Evolutionary conservation across 2,329 filamentous ascomycete species (phyloP), one percentile per base, ranked within the genome.

Genomic region (Diaporthe velutina): DNA sequence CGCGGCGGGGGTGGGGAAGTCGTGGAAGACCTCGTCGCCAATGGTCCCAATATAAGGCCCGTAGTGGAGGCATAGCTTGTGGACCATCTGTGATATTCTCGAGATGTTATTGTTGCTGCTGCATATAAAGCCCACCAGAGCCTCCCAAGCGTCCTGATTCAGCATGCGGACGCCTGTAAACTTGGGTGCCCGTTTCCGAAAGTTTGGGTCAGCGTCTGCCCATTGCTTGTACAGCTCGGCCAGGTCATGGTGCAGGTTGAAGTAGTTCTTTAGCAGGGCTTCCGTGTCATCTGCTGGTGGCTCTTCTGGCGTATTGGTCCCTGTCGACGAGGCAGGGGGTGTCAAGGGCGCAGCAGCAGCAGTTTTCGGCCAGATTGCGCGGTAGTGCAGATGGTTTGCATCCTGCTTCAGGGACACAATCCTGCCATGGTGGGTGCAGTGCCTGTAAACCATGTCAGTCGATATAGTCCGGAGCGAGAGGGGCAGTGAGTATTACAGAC

Each of bases 51-150:
- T 90, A 5, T 94, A 86, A 0, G 92, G 90, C 0, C 97, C 97
- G 80, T 98, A 99, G 80, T 97, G 90, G 38, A 90, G 83, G 82
- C 97, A 99, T 17, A 99, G 87, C 79, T 98, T 98, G 79, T 97
- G 92, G 30, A 96, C 95, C 97, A 99, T 99, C 84, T 97, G 94
- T 7, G 94, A 96, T 82, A 99, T 99, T 52, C 97, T 91, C 2
- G 93, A 90, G 76, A 99, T 99, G 82, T 99, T 98, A 85, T 99
- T 99, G 85, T 99, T 99, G 84, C 95, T 98, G 84, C 96, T 98
- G 88, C 97, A 99, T 77, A 99, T 99, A 84, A 99, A 99, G 73
- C 94, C 93, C 33, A 99, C 88, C 30, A 99, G 87, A 0, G 97
- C 92, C 83, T 99, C 97, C 97, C 97, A 99, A 1, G 96, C 93